Conservation (phyloP, 768 basidiomycete species). For the Trametes cingulata region DNA sequence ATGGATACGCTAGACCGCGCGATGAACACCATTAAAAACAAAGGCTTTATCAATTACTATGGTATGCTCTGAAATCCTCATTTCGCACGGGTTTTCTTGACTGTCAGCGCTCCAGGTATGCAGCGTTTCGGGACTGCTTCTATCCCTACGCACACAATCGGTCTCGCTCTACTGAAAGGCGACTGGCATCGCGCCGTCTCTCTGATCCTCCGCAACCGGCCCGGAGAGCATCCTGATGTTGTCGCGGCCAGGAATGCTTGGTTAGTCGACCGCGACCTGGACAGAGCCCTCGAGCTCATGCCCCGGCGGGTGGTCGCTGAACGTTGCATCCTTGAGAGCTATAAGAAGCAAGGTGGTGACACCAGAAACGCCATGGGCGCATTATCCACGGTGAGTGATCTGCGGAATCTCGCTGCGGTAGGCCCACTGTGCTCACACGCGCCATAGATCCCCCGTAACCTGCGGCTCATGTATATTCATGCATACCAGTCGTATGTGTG, state of each 20-base stretch:
- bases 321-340: conserved; percentile 88
- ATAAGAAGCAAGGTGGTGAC: conserved; percentile 76
- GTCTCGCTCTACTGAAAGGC: conserved; percentile 83
- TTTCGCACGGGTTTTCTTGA: background rate
- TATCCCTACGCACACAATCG: conserved; percentile 93
- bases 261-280: conserved; percentile 80
- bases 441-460: conserved; percentile 86
- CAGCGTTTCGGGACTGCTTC: conserved; percentile 98
- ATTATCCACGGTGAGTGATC: conserved; percentile 67
- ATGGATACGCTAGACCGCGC: conserved; percentile 71
- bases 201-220: conserved; percentile 76
- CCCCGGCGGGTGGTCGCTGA: conserved; percentile 93
- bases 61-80: conserved; percentile 45
- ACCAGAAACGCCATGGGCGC: conserved; percentile 86
- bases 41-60: conserved; percentile 98
- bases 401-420: background rate
- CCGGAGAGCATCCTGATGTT: conserved; percentile 94
- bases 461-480: conserved; percentile 97
- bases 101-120: conserved; percentile 65
- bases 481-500: conserved; percentile 99
- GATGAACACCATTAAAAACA: conserved; percentile 73
- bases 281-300: conserved; percentile 81
- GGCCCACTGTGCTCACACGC: conserved; percentile 5
- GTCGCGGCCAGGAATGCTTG: conserved; percentile 81
- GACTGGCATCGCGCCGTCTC: conserved; percentile 90